Evolutionary conservation across 192 early-diverging fungal species (phyloP), one percentile per base, ranked within the genome.

Genomic region (Lobosporangium transversale): DNA sequence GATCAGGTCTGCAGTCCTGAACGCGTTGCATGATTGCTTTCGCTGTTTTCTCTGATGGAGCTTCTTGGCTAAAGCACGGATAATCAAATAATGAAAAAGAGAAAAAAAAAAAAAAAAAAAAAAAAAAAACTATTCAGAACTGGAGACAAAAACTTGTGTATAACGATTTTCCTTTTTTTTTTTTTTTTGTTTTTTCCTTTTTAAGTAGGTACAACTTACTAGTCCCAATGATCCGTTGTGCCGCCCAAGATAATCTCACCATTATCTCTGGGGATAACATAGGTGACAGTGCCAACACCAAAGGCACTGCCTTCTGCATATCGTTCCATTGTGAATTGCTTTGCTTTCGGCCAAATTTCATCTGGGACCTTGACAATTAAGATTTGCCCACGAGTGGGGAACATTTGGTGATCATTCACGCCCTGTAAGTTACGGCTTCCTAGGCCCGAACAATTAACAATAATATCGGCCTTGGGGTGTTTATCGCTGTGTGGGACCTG

Each of bases 391-490:
- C 94, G 85, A 14, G 88, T 89, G 2, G 95, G 89, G 68, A 86
- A 94, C 61, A 95, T 82, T 12, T 83, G 60, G 15, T 44, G 31
- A 62, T 97, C 95, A 29, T 88, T 69, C 2, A 97, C 91, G 8
- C 94, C 95, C 18, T 80, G 84, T 6, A 97, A 76, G 24, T 42
- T 81, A 4, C 82, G 80, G 18, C 90, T 86, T 7, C 92, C 90
- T 1, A 91, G 65, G 0, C 92, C 95, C 0, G 93, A 89, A 67
- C 95, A 95, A 63, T 95, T 95, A 52, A 95, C 75, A 40, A 94
- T 82, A 33, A 90, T 71, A 49, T 86, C 83, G 35, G 85, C 58
- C 36, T 78, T 73, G 11, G 66, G 26, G 49, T 47, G 6, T 14
- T 11, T 26, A 11, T 29, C 14, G 17, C 12, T 24, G 24, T 66